phyloP scores from a whole-genome alignment of 2,329 filamentous ascomycete species.

The Apiospora malaysiana region DNA sequence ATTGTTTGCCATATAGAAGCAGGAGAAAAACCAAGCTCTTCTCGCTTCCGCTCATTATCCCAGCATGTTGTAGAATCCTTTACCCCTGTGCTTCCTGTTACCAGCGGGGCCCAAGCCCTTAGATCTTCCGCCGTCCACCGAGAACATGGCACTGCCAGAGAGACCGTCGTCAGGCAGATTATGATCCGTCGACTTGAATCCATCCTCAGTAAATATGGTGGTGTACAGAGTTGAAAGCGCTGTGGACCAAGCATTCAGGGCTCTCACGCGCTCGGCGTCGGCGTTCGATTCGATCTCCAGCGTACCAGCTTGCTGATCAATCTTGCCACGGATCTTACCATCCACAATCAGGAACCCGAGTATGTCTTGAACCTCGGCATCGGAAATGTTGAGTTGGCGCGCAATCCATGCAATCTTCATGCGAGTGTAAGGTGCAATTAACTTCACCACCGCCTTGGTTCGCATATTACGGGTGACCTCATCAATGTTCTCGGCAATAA shows the following conservation, averaged over 20 bases:
- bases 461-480: slow-evolving; percentile 98
- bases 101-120: not conserved
- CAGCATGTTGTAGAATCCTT: not conserved
- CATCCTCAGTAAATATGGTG: slow-evolving; percentile 80
- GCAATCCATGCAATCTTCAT: slow-evolving; percentile 91
- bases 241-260: slow-evolving; percentile 74
- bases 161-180: slow-evolving; percentile 17
- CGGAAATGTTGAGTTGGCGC: slow-evolving; percentile 86
- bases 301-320: slow-evolving; percentile 86
- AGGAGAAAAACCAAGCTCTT: too few relatives aligned
- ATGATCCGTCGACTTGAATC: slow-evolving; percentile 50
- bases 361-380: slow-evolving; percentile 91
- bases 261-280: slow-evolving; percentile 75
- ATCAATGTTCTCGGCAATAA: slow-evolving; percentile 99
- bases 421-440: slow-evolving; percentile 92
- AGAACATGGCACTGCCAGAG: not conserved
- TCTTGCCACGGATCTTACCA: slow-evolving; percentile 82
- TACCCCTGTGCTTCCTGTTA: slow-evolving; percentile 6
- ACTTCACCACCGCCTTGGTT: slow-evolving; percentile 90
- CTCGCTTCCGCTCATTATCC: not conserved
- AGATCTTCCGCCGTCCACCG: not conserved
- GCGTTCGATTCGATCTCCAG: slow-evolving; percentile 79
- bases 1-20: not conserved
- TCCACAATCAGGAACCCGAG: slow-evolving; percentile 94
- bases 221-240: slow-evolving; percentile 73